These are phyloP conservation scores for Dovyalis caffra DNA, from an alignment of 345 rosid species.

Conservation along the genomic window DNA sequence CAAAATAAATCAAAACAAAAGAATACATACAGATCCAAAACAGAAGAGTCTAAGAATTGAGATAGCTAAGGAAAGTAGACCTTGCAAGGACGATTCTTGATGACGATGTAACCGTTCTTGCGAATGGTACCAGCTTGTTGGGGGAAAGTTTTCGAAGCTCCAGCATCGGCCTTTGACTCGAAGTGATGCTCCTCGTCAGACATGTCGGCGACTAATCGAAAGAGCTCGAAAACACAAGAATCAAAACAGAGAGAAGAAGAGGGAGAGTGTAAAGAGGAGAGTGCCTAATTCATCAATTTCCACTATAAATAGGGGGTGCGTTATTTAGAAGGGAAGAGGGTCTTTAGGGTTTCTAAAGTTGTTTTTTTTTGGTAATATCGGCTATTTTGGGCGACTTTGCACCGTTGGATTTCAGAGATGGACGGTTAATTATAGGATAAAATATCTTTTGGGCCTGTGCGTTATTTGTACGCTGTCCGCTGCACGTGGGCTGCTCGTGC, in stretches of 20 bases:
- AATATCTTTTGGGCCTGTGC: background rate
- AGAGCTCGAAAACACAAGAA: background rate
- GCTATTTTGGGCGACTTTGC: background rate
- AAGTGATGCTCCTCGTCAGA: slow-evolving; percentile 40
- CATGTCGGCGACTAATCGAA: slow-evolving; percentile 17
- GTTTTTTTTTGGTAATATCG: background rate
- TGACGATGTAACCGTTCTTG: slow-evolving; percentile 34
- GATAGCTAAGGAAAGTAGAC: background rate
- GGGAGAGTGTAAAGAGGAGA: background rate
- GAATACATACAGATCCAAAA: background rate
- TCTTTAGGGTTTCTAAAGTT: background rate
- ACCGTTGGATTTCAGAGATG: slow-evolving; percentile 6
- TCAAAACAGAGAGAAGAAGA: background rate
- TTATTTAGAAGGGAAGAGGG: slow-evolving; percentile 7
- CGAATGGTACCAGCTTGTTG: slow-evolving; percentile 39
- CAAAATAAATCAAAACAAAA: background rate
- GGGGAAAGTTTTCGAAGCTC: slow-evolving; percentile 34
- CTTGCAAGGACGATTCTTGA: slow-evolving; percentile 36
- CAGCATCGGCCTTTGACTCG: slow-evolving; percentile 40
- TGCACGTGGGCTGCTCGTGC: slow-evolving; percentile 11
- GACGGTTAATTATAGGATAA: background rate
- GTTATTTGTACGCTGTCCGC: background rate
- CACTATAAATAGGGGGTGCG: slow-evolving; percentile 11
- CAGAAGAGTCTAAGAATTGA: background rate
- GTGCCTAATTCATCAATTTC: background rate